A percentile compares a stretch with the other conserved stretches of the same genome.
phyloP scores from a whole-genome alignment of 805 yeast species.

The Wickerhamiella slavikovae region DNA sequence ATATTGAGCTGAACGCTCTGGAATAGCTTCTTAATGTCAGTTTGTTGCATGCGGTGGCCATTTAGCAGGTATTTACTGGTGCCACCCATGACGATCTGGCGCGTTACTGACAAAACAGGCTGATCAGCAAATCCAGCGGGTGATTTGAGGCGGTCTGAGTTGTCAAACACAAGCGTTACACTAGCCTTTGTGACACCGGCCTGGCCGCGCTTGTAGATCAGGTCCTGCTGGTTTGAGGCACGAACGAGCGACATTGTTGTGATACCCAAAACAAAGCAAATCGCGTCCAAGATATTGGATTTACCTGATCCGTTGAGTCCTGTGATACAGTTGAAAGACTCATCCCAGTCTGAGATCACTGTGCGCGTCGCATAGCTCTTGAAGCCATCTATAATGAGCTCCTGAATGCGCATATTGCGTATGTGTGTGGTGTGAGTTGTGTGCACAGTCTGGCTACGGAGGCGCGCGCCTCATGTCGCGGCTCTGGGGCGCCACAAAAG shows the following conservation, averaged over 20 bases:
- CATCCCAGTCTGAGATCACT: conserved; percentile 87
- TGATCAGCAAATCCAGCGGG: conserved; percentile 77
- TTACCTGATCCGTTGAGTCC: conserved; percentile 97
- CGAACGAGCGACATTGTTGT: conserved; percentile 88
- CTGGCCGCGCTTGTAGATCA: conserved; percentile 92
- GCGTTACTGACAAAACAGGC: conserved; percentile 56
- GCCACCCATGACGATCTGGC: conserved; percentile 83
- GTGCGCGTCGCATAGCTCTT: conserved; percentile 95
- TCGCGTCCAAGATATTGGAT: conserved; percentile 88
- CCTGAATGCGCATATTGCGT: conserved; percentile 27
- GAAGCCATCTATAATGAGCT: conserved; percentile 89
- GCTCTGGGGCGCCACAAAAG: too few relatives aligned
- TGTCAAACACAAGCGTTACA: conserved; percentile 90
- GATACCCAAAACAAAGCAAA: conserved; percentile 94
- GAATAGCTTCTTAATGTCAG: conserved; percentile 70
- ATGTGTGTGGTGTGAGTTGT: too few relatives aligned
- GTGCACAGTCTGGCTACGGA: too few relatives aligned
- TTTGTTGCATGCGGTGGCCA: conserved; percentile 93
- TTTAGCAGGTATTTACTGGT: conserved; percentile 80
- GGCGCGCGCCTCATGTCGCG: too few relatives aligned
- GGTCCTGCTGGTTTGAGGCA: conserved; percentile 80
- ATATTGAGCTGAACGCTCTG: conserved; percentile 91
- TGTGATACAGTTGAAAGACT: conserved; percentile 91
- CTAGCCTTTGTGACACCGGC: conserved; percentile 96
- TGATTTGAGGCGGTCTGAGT: conserved; percentile 47